phyloP scores from a whole-genome alignment of 345 rosid species.

The Alliaria petiolata region DNA sequence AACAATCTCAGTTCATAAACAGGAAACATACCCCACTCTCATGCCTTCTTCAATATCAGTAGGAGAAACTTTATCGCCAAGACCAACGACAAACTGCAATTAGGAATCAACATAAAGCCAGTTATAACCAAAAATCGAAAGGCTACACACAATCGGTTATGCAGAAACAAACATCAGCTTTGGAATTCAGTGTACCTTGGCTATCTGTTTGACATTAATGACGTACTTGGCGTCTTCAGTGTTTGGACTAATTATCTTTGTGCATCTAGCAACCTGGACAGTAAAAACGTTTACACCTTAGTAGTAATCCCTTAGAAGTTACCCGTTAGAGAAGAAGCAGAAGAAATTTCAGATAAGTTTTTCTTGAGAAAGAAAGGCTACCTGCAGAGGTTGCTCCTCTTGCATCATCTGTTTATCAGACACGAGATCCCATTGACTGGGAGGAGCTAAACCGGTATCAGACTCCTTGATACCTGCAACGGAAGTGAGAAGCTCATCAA shows the following conservation, averaged over 20 bases:
- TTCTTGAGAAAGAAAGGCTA: no score
- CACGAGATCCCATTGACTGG: conserved; percentile 99
- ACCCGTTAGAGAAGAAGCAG: no score
- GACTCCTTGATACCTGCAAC: conserved; percentile 88
- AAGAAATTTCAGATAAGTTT: background rate
- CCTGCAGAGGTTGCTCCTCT: conserved; percentile 97
- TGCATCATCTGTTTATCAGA: conserved; percentile 99
- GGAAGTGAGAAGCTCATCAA: background rate
- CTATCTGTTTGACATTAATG: conserved; percentile 94
- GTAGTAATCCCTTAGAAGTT: background rate
- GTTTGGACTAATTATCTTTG: conserved; percentile 92
- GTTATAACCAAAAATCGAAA: background rate
- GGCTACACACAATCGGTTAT: background rate
- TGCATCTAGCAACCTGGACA: conserved; percentile 86
- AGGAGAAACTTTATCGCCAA: conserved; percentile 96
- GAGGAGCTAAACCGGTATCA: conserved; percentile 94
- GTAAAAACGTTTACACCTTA: background rate
- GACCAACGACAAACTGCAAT: conserved; percentile 91
- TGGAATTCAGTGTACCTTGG: conserved; percentile 49
- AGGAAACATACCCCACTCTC: conserved; percentile 82
- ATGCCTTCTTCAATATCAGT: conserved; percentile 99
- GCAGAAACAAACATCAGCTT: background rate
- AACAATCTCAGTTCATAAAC: background rate
- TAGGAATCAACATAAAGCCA: background rate
- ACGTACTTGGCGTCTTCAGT: conserved; percentile 97